These are phyloP conservation scores for Neurospora tetraspora DNA, from an alignment of 495 filamentous ascomycete genomes.

Conservation along the genomic window DNA sequence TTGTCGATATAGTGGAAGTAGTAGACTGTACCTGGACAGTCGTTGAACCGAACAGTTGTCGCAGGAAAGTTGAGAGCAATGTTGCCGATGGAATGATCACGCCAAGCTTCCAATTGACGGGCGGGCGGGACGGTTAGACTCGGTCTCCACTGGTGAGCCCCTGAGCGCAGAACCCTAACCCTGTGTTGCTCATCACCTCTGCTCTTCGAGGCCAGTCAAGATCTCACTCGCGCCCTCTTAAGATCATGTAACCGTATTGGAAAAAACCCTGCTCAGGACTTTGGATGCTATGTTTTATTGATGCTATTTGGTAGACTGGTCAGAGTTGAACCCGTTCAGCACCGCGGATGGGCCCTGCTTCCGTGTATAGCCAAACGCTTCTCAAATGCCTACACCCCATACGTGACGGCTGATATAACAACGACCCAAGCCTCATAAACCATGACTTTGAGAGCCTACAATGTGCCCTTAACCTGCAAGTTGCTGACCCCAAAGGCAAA, in stretches of 20 bases:
- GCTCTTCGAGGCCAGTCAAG: neutral
- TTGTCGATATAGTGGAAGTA: neutral
- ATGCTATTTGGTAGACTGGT: neutral
- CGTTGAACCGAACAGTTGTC: neutral
- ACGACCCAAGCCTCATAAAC: neutral
- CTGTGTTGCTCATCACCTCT: neutral
- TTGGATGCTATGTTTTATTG: neutral
- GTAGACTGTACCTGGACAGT: neutral
- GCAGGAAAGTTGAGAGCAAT: neutral
- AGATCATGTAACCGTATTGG: neutral
- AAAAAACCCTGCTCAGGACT: neutral
- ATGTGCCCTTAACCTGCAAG: neutral
- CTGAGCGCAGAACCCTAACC: constrained; percentile 15
- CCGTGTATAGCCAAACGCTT: neutral
- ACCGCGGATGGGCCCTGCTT: neutral
- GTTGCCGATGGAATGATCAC: neutral
- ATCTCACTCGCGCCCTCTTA: neutral
- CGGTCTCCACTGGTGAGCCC: neutral
- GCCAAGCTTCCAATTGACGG: constrained; percentile 1
- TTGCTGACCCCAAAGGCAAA: neutral
- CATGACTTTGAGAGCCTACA: neutral
- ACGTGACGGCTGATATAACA: neutral
- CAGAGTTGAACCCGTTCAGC: neutral
- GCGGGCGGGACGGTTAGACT: neutral
- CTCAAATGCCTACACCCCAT: neutral